Evolutionary conservation across 73 alveolate genomes (phyloP).

Genomic region (Diophrys sp.): DNA sequence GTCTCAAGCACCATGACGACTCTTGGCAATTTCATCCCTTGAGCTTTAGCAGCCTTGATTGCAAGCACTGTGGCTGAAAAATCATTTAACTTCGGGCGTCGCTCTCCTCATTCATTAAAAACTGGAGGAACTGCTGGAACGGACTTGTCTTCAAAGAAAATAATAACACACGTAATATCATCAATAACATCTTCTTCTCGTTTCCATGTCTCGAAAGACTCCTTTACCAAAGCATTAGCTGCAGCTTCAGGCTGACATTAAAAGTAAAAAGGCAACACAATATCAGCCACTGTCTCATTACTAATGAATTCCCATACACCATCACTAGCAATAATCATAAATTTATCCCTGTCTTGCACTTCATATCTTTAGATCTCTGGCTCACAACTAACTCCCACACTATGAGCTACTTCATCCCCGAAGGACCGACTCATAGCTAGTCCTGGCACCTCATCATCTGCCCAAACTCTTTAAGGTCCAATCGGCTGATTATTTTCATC

Average conservation of each 20-base stretch:
- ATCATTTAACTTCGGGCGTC: too few relatives aligned
- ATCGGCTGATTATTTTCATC: conserved; percentile 31
- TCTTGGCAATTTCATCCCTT: conserved; percentile 52
- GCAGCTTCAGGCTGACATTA: conserved; percentile 97
- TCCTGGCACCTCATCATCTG: conserved; percentile 63
- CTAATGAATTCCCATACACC: conserved; percentile 42
- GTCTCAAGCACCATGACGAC: conserved; percentile 43
- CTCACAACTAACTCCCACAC: conserved; percentile 65
- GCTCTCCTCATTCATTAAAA: too few relatives aligned
- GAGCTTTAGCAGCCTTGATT: conserved; percentile 35
- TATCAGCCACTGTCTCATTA: conserved; percentile 13
- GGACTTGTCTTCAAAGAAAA: conserved; percentile 66
- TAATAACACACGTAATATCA: conserved; percentile 91
- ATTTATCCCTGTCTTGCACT: conserved; percentile 9
- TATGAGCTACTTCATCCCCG: conserved; percentile 71
- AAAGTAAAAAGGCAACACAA: conserved; percentile 11
- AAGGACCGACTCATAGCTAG: conserved; percentile 77
- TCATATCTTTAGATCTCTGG: conserved; percentile 41
- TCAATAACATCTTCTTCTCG: conserved; percentile 86
- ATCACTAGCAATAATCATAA: conserved; percentile 19
- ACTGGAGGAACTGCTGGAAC: conserved; percentile 1
- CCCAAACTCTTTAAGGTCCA: conserved; percentile 77
- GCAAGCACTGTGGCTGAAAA: conserved; percentile 72
- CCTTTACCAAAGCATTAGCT: conserved; percentile 79
- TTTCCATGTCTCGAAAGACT: conserved; percentile 86